Evolutionary conservation across 2,329 filamentous ascomycete genomes (phyloP), one percentile per base, ranked within the genome.

Genomic region (Eurotiales sp.): DNA sequence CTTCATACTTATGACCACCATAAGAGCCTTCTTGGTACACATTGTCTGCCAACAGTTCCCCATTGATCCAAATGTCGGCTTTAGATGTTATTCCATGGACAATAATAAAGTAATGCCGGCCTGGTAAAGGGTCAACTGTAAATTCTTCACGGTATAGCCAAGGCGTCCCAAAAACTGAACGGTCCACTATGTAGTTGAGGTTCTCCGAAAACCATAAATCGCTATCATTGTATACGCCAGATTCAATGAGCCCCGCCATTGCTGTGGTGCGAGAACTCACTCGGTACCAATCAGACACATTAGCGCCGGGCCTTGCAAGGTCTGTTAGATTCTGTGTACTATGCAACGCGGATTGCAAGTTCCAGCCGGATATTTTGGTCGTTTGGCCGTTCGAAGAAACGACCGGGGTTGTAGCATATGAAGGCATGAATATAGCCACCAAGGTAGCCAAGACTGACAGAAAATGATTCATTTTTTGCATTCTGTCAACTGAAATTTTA

Each of bases 71-170:
- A 5, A 86, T 74, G 56, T 85, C 82, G 1, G 79, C 83, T 27
- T 75, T 75, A 1, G 82, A 83, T 0, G 76, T 78, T 56, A 85
- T 81, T 4, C 82, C 82, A 54, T 85, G 72, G 0, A 81, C 84
- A 29, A 77, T 66, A 2, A 85, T 66, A 23, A 79, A 71, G 55
- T 76, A 80, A 56, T 82, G 76, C 29, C 72, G 64, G 1, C 64
- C 65, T 2, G 54, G 44, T 11, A 58, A 43, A 0, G 62, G 59
- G 1, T 64, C 56, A 1, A 82, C 57, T 0, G 55, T 52, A 50
- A 83, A 78, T 52, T 83, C 78, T 34, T 77, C 67, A 11, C 81
- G 73, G 56, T 84, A 85, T 21, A 83, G 61, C 81, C 82, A 85
- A 0, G 81, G 78, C 0, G 76, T 72, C 1, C 67, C 61, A 52